Evolutionary conservation across 768 basidiomycete species (phyloP), one percentile per base, ranked within the genome.

Genomic region (Boletus sp.): DNA sequence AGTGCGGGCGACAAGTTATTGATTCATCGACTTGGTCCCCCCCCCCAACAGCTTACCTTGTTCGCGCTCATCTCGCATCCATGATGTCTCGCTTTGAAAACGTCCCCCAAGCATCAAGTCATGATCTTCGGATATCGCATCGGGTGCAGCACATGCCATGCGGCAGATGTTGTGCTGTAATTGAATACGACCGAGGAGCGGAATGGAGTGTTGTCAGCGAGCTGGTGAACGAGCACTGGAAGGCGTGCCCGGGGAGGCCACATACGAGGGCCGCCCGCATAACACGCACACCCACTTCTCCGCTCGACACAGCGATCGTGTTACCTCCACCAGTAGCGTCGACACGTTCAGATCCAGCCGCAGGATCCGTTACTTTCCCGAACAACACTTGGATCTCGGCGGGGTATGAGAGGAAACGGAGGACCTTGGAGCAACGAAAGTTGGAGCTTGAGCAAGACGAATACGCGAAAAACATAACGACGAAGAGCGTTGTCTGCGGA

Each of bases 391-490:
- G 64, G 56, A 46, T 56, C 37, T 39, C 58, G 29, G 15, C 52
- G 3, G 69, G 58, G 5, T 70, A 59, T 13, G 66, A 62, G 39
- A 55, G 67, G 54, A 72, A 70, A 46, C 59, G 69, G 27, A 66
- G 57, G 56, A 70, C 57, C 0, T 44, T 72, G 10, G 60, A 61
- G 17, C 63, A 67, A 42, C 64, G 69, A 5, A 71, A 61, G 45
- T 9, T 40, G 39, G 56, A 59, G 35, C 69, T 72, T 25, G 63
- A 71, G 51, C 59, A 69, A 33, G 69, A 72, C 57, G 59, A 65
- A 39, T 69, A 65, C 40, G 43, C 67, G 17, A 47, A 46, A 19
- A 53, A 58, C 44, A 46, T 72, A 17, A 63, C 56, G 40, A 50
- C 47, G 17, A 70, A 61, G 27, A 71, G 63, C 35, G 72, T 73